These are phyloP conservation scores for Apocynum venetum DNA, from an alignment of 257 asterid genomes.

Conservation along the genomic window DNA sequence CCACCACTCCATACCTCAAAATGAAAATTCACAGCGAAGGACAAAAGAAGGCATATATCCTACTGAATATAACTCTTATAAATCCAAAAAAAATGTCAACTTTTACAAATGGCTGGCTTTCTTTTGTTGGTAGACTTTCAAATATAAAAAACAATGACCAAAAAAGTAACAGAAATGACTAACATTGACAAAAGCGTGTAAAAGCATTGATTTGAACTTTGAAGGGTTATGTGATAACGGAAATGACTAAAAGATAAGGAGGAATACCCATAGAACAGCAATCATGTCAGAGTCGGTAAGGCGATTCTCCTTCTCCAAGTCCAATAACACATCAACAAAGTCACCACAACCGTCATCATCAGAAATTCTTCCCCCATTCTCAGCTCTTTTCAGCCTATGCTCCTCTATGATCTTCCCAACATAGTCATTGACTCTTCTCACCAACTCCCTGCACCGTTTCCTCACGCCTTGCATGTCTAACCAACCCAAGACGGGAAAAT, in stretches of 20 bases:
- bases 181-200: neutral
- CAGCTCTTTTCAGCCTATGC: constrained; percentile 40
- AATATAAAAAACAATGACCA: neutral
- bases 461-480: constrained; percentile 71
- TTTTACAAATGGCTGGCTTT: neutral
- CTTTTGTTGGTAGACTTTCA: neutral
- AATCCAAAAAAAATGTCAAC: neutral
- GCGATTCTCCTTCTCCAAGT: constrained; percentile 51
- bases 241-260: neutral
- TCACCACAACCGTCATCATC: constrained; percentile 36
- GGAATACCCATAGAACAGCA: constrained; percentile 80
- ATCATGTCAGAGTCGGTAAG: constrained; percentile 65
- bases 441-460: constrained; percentile 49
- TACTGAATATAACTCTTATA: neutral
- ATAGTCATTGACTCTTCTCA: constrained; percentile 40
- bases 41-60: neutral
- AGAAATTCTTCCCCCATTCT: neutral
- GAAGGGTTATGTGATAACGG: neutral
- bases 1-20: neutral
- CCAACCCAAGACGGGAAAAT: constrained; percentile 63
- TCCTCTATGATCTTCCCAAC: constrained; percentile 61
- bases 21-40: neutral
- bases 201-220: too few relatives aligned
- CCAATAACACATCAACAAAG: constrained; percentile 73
- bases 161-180: neutral